These are phyloP conservation scores for Taphrina pruni DNA, from an alignment of 1,139 yeast species.

Conservation along the genomic window DNA sequence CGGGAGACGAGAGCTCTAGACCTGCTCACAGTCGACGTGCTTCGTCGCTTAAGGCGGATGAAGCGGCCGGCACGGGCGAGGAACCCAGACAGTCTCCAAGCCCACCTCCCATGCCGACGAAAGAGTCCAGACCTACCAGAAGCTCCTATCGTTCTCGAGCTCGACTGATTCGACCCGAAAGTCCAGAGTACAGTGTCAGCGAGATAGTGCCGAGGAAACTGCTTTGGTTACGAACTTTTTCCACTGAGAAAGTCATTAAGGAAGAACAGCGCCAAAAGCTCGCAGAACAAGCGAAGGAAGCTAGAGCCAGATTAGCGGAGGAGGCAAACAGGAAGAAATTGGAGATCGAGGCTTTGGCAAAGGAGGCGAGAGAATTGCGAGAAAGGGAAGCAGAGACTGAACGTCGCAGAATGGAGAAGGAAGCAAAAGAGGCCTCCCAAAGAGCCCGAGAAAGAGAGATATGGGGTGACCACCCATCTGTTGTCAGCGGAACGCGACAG, in stretches of 20 bases:
- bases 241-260: slow-evolving; percentile 17
- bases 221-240: slow-evolving; percentile 17
- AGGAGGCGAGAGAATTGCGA: slow-evolving; percentile 22
- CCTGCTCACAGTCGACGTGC: slow-evolving; percentile 18
- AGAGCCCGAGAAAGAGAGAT: slow-evolving; percentile 37
- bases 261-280: slow-evolving; percentile 22
- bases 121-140: background rate
- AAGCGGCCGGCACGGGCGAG: slow-evolving; percentile 2
- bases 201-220: slow-evolving; percentile 25
- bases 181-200: slow-evolving; percentile 16
- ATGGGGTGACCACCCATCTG: slow-evolving; percentile 32
- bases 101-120: background rate
- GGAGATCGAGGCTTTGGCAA: slow-evolving; percentile 18
- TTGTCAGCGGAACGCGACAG: background rate
- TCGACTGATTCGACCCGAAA: slow-evolving; percentile 17
- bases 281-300: slow-evolving; percentile 36
- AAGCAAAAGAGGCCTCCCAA: slow-evolving; percentile 29
- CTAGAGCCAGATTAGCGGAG: slow-evolving; percentile 24
- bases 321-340: slow-evolving; percentile 11
- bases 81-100: slow-evolving; percentile 13
- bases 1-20: slow-evolving; percentile 29
- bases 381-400: slow-evolving; percentile 29
- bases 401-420: slow-evolving; percentile 25
- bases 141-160: slow-evolving; percentile 5
- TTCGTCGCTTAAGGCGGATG: slow-evolving; percentile 17